Evolutionary conservation across 2,329 filamentous ascomycete species (phyloP), one percentile per base, ranked within the genome.

Genomic region (Ascocoryne sarcoides): DNA sequence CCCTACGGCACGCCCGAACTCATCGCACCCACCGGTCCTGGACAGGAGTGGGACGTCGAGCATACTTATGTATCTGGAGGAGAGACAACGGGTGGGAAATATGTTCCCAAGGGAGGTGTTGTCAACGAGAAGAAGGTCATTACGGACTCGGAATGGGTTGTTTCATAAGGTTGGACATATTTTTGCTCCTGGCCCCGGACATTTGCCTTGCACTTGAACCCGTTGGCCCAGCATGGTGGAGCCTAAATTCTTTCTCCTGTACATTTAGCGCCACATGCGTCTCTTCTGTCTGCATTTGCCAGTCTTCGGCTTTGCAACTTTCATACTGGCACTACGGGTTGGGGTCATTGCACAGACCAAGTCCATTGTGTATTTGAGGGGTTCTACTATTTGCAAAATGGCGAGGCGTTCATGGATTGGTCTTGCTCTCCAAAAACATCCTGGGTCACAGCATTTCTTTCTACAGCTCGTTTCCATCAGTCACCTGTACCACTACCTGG

Each of bases 91-190:
- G n/a, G n/a, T n/a, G n/a, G n/a, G n/a, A n/a, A n/a, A n/a, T n/a
- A n/a, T n/a, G n/a, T n/a, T n/a, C n/a, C n/a, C n/a, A 42, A 49
- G 20, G 44, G 48, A 23, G 42, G 45, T 21, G 44, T 47, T 19
- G 43, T 45, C 18, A 47, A 54, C 12, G 51, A 56, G 17, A 26
- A 42, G 16, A 41, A 48, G 29, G 46, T 37, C 4, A 21, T 51
- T 14, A 44, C 55, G 40, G 56, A 59, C 36, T 51, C 48, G n/a
- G 56, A 59, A 31, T 59, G 56, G 56, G 56, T 56, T 38, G 56
- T 59, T 32, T 7, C 23, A 26, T 26, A 26, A 26, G 23, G 12
- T 26, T 26, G 7, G 23, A 7, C 23, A n/a, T n/a, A n/a, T n/a
- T n/a, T n/a, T n/a, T n/a, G n/a, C n/a, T n/a, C n/a, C n/a, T n/a